phyloP scores from a whole-genome alignment of 345 rosid genomes.

The Combretum micranthum region DNA sequence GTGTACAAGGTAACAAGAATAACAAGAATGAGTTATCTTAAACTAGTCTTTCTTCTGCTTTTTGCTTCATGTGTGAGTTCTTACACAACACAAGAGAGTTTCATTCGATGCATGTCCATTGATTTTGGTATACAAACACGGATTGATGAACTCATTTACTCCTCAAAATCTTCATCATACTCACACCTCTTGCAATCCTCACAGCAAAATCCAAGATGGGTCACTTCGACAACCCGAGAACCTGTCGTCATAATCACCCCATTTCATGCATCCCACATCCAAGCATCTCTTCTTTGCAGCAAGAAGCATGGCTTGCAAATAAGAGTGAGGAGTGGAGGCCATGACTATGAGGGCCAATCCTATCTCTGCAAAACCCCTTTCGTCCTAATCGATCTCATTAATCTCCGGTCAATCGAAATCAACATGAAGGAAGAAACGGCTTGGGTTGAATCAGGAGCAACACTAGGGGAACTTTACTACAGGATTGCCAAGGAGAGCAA shows the following conservation, averaged over 20 bases:
- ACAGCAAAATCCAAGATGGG: conserved; percentile 30
- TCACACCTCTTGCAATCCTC: conserved; percentile 18
- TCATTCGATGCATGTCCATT: conserved; percentile 29
- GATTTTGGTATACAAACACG: conserved; percentile 16
- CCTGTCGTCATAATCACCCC: conserved; percentile 36
- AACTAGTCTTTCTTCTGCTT: conserved; percentile 6
- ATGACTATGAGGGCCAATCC: conserved; percentile 53
- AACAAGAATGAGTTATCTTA: neutral
- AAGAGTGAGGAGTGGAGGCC: conserved; percentile 48
- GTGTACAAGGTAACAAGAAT: neutral
- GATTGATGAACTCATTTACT: conserved; percentile 14
- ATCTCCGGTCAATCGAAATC: conserved; percentile 21
- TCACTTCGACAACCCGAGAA: conserved; percentile 14
- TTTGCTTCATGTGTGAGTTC: neutral
- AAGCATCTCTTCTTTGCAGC: conserved; percentile 33
- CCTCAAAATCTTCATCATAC: conserved; percentile 23
- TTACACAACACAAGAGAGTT: conserved; percentile 2
- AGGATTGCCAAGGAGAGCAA: conserved; percentile 26
- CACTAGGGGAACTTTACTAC: conserved; percentile 41
- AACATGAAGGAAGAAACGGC: conserved; percentile 21
- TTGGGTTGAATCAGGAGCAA: conserved; percentile 43
- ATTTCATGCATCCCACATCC: conserved; percentile 28
- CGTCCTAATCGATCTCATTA: conserved; percentile 33
- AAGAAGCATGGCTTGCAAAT: conserved; percentile 21
- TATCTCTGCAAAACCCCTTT: conserved; percentile 28